Evolutionary conservation across 768 basidiomycete genomes (phyloP), one percentile per base, ranked within the genome.

Genomic region (Mycena belliarum): DNA sequence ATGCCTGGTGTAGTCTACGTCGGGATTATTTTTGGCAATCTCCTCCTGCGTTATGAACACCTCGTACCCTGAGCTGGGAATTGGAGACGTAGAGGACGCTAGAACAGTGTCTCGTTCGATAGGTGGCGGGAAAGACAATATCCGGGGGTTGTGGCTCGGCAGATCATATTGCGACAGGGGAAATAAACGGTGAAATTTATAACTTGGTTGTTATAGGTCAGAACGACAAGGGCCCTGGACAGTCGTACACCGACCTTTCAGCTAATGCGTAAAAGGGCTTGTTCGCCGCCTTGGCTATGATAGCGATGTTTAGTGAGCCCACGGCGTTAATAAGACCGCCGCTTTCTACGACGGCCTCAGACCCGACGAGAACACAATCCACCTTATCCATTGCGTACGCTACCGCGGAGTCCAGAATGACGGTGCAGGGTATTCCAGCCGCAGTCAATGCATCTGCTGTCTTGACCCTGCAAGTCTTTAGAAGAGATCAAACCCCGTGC

Each of bases 321-420:
- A 98, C 90, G 49, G 90, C 92, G 69, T 95, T 95, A 65, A 95
- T 85, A 59, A 93, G 76, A 5, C 95, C 93, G 42, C 97, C 97
- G 61, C 91, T 94, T 73, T 98, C 97, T 6, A 97, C 96, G 25
- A 99, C 95, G 9, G 95, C 97, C 76, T 99, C 97, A 38, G 95
- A 95, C 29, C 97, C 97, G 38, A 98, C 95, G 46, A 99, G 82
- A 48, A 96, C 91, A 70, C 96, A 90, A 72, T 96, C 93, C 20
- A 96, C 93, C 65, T 91, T 88, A 63, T 96, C 93, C 90, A 99
- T 98, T 65, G 93, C 86, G 75, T 98, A 98, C 37, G 93, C 93
- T 5, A 98, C 95, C 2, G 96, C 95, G 15, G 93, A 93, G 74
- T 99, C 97, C 57, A 98, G 83, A 12, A 99, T 88, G 52, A 98